These are phyloP conservation scores for Verticillium alfalfae DNA, from an alignment of 2,329 filamentous ascomycete species.

Conservation along the genomic window DNA sequence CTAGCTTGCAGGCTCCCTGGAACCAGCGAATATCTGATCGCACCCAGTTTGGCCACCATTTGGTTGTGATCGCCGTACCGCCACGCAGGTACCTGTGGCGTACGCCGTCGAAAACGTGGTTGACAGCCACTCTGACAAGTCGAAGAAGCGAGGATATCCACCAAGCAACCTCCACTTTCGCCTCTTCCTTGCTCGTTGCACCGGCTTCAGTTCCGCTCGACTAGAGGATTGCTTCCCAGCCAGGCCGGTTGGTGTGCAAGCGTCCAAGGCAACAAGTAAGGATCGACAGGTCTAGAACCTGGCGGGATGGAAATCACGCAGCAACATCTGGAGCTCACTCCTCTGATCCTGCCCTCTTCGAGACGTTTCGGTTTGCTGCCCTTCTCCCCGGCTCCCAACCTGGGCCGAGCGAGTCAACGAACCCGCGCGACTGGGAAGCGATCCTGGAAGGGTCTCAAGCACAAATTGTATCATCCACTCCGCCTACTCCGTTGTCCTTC, in stretches of 20 bases:
- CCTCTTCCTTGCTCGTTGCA: neutral
- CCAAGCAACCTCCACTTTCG: neutral
- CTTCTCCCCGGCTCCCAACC: neutral
- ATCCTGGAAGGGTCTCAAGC: neutral
- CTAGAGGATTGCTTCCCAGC: neutral
- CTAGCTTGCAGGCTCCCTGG: neutral
- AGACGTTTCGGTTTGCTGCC: neutral
- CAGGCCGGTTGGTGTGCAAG: neutral
- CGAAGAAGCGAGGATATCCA: neutral
- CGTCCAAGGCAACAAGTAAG: neutral
- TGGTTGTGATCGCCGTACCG: neutral
- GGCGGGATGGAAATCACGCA: neutral
- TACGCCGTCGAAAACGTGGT: neutral
- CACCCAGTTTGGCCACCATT: neutral
- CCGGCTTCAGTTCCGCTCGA: neutral
- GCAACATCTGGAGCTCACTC: neutral
- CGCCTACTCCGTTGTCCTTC: neutral
- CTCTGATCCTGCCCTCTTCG: neutral
- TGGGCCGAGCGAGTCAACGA: neutral
- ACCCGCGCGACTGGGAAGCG: neutral
- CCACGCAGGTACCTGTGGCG: neutral
- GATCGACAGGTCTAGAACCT: neutral
- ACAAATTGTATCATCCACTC: neutral
- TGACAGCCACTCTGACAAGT: neutral
- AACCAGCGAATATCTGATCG: neutral